Base-by-base conservation (phyloP, 2,329 filamentous ascomycete genomes). In the Calycina herbarum region DNA sequence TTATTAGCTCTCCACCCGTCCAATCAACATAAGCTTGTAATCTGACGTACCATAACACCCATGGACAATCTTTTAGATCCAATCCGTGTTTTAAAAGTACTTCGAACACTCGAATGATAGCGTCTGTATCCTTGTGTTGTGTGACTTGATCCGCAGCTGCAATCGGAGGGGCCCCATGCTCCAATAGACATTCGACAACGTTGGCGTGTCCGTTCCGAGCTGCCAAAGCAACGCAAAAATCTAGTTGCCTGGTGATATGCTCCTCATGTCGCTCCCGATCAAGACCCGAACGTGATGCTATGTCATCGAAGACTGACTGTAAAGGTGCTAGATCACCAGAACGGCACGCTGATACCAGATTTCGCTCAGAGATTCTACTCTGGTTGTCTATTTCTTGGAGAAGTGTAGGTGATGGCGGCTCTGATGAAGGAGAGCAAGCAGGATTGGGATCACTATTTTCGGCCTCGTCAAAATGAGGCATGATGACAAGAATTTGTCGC, bases 81-180 rank as follows among this genome's bases (percentile, higher is more conserved):
- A 63, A 56, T 17, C 24, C 61, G 20, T 63, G 35, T 15, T 58
- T 17, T 3, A 57, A 45, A 8, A 63, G 51, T 17, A 63, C 33
- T 29, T 63, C 61, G 17, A 63, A 58, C 17, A 45, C 61, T 20
- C 20, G 45, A 51, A 51, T 51, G 11, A 10, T 11, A 51, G 45
- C 8, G 11, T 24, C n/a, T 51, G n/a, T 24, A 24, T 51, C 45
- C 11, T 51, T 51, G 20, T 51, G 45, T 17, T 24, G 6, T 7
- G 45, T 51, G 27, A 17, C 45, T 10, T 2, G 11, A 10, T 13
- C 1, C 11, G 20, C 45, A 27, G 45, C 45, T 24, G 2, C 3
- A 27, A 51, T 51, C 4, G 45, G 45, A 8, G 6, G 31, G 11
- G 38, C 42, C 24, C 59, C 59, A 17, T 61, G 42, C 38, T 48